phyloP scores from a whole-genome alignment of 2,329 filamentous ascomycete species.

The Diaporthe vaccinii region DNA sequence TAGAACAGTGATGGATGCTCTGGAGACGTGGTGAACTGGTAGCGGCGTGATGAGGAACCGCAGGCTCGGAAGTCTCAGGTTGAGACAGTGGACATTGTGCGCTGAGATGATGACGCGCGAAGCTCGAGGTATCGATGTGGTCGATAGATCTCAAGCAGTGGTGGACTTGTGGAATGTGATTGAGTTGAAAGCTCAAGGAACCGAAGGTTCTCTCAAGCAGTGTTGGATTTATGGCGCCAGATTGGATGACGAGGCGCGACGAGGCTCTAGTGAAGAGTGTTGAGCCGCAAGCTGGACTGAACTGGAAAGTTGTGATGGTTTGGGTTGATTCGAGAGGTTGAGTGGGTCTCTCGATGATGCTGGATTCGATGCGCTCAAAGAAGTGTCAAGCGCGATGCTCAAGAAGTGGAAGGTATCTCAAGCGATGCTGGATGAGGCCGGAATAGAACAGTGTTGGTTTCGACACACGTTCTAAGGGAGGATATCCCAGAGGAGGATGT shows the following conservation, averaged over 20 bases:
- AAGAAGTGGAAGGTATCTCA: slow-evolving; percentile 7
- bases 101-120: not conserved
- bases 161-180: not conserved
- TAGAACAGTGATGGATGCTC: not conserved
- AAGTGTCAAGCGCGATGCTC: slow-evolving; percentile 6
- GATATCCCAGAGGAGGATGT: no score
- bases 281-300: slow-evolving; percentile 1
- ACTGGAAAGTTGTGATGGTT: not conserved
- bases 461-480: not conserved
- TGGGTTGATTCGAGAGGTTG: not conserved
- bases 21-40: not conserved
- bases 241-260: not conserved
- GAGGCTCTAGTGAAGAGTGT: not conserved
- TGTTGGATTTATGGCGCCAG: not conserved
- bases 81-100: slow-evolving; percentile 9
- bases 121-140: not conserved
- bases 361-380: not conserved
- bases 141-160: not conserved
- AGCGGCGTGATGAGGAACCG: not conserved
- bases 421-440: slow-evolving; percentile 4
- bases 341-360: not conserved
- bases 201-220: not conserved
- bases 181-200: not conserved
- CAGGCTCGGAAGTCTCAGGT: not conserved
- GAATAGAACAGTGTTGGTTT: not conserved